Evolutionary conservation across 768 basidiomycete species (phyloP).

Genomic region (Amylocystis lapponica): DNA sequence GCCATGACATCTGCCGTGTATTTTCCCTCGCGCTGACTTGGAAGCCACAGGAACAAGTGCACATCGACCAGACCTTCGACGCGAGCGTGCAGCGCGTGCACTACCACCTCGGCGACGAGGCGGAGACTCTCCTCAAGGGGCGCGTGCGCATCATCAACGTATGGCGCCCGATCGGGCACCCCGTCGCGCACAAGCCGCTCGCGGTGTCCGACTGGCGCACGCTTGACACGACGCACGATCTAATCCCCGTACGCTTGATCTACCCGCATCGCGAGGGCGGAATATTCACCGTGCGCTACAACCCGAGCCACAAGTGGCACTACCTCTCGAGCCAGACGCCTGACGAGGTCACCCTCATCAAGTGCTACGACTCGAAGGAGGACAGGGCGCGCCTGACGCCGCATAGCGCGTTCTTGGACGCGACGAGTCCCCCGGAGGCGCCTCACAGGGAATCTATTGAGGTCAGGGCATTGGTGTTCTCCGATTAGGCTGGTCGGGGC

Average conservation of each 20-base stretch:
- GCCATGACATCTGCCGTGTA: conserved; percentile 2
- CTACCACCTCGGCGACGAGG: conserved; percentile 33
- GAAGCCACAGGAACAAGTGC: conserved; percentile 28
- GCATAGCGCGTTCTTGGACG: conserved; percentile 32
- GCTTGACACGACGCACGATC: conserved; percentile 29
- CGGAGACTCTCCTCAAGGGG: conserved; percentile 32
- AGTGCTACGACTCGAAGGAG: conserved; percentile 33
- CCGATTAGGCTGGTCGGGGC: conserved; percentile 17
- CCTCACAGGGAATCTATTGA: conserved; percentile 34
- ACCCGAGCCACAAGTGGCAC: conserved; percentile 31
- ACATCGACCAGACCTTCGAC: conserved; percentile 38
- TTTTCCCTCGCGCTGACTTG: neutral
- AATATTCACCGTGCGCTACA: conserved; percentile 28
- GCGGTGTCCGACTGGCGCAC: conserved; percentile 34
- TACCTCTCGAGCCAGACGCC: conserved; percentile 31
- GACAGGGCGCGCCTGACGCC: conserved; percentile 31
- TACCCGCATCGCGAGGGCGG: conserved; percentile 28
- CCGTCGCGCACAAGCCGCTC: conserved; percentile 33
- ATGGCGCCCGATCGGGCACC: conserved; percentile 36
- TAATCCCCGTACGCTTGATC: conserved; percentile 29
- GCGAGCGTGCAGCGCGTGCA: conserved; percentile 30
- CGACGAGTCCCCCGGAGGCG: conserved; percentile 23
- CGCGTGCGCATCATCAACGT: conserved; percentile 40
- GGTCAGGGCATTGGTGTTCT: conserved; percentile 31
- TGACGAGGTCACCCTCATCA: conserved; percentile 34